Evolutionary conservation across 345 rosid genomes (phyloP).

Genomic region (Firmiana major): DNA sequence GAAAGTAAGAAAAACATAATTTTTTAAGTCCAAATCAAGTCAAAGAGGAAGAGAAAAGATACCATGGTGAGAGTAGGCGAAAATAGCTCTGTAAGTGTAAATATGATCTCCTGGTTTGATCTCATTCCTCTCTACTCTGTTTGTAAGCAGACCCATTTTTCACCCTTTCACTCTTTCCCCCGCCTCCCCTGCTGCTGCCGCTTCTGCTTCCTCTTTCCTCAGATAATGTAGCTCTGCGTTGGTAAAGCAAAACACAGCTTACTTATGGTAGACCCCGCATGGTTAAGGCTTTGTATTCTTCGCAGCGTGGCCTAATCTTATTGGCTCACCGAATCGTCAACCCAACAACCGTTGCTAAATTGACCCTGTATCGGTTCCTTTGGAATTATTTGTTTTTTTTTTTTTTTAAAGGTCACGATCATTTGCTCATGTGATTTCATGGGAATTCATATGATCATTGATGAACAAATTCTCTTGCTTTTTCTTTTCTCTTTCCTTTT

Average conservation of each 20-base stretch:
- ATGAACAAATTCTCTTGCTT: not conserved
- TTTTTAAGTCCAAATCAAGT: not conserved
- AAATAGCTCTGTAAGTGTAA: slow-evolving; percentile 94
- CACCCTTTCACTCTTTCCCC: slow-evolving; percentile 6
- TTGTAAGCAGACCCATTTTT: slow-evolving; percentile 80
- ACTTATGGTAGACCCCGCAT: not conserved
- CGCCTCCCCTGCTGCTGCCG: not conserved
- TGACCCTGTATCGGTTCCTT: not conserved
- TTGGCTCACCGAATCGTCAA: slow-evolving; percentile 12
- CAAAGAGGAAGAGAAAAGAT: slow-evolving; percentile 6
- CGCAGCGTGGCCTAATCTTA: slow-evolving; percentile 14
- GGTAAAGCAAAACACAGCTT: slow-evolving; percentile 1
- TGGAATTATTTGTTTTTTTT: not conserved
- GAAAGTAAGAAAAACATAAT: not conserved
- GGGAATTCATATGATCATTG: not conserved
- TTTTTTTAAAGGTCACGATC: not conserved
- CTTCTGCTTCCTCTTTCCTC: not conserved
- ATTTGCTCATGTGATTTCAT: not conserved
- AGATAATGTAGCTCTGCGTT: not conserved
- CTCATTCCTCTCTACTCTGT: slow-evolving; percentile 71
- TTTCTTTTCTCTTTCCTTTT: not conserved
- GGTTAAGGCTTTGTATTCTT: not conserved
- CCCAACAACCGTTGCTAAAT: slow-evolving; percentile 19
- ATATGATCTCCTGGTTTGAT: slow-evolving; percentile 88
- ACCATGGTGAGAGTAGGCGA: slow-evolving; percentile 98